Conservation (phyloP, 257 asterid genomes). For the Fraxinus cuspidata region DNA sequence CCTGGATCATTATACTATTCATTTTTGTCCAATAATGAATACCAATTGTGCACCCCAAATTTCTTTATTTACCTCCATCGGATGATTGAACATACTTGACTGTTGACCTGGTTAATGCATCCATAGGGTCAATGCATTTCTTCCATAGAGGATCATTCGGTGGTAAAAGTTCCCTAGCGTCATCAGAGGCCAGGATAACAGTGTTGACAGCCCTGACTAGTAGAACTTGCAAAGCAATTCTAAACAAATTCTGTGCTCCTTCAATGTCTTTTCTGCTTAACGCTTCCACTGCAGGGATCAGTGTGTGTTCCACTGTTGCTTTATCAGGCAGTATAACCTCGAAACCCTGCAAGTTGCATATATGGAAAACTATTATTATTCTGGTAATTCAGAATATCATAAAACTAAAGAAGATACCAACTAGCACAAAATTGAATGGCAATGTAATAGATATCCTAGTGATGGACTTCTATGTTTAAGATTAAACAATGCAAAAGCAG, state of each 20-base stretch:
- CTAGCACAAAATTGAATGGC: not conserved
- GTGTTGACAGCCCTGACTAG: slow-evolving; percentile 46
- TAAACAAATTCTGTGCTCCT: slow-evolving; percentile 47
- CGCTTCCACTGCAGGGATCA: slow-evolving; percentile 49
- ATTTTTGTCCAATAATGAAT: slow-evolving; percentile 1
- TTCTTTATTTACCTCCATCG: slow-evolving; percentile 15
- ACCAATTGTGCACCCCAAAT: not conserved
- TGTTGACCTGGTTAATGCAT: slow-evolving; percentile 46
- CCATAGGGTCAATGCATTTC: slow-evolving; percentile 47
- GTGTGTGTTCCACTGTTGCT: slow-evolving; percentile 46
- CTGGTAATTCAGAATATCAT: not conserved
- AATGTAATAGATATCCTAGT: not conserved
- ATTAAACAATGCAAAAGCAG: not conserved
- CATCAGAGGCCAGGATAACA: slow-evolving; percentile 47
- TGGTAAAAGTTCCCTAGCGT: slow-evolving; percentile 39
- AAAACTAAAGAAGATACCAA: not conserved
- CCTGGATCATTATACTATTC: not conserved
- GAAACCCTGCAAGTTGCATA: slow-evolving; percentile 38
- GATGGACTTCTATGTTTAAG: not conserved
- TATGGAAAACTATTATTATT: not conserved
- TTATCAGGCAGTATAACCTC: slow-evolving; percentile 47
- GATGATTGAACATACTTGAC: slow-evolving; percentile 31
- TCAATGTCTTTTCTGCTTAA: slow-evolving; percentile 41
- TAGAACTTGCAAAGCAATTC: slow-evolving; percentile 46
- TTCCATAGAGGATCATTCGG: slow-evolving; percentile 46